Evolutionary conservation across 1,284 basidiomycete genomes (phyloP).

Genomic region (Anthracocystis walkeri): DNA sequence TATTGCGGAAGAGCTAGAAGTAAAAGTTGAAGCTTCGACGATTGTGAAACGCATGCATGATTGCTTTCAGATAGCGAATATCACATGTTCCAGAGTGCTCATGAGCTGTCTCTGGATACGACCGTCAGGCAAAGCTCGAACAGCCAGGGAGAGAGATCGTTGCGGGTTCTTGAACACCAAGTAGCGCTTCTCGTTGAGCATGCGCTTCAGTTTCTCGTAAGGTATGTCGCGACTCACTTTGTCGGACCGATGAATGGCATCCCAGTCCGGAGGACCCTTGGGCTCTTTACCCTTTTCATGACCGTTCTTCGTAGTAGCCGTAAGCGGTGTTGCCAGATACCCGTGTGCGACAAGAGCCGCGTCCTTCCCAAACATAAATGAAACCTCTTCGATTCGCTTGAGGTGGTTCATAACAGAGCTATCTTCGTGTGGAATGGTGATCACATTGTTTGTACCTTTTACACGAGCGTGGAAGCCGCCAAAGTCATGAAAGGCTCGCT

Average conservation of each 20-base stretch:
- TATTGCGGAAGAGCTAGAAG: too few species aligned
- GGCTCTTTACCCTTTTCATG: not conserved
- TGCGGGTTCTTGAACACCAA: not conserved
- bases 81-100: not conserved
- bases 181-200: not conserved
- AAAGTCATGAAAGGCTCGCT: constrained; percentile 5
- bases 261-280: not conserved
- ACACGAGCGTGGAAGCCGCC: constrained; percentile 13
- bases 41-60: too few species aligned
- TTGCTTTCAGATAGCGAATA: too few species aligned
- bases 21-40: too few species aligned
- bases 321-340: too few species aligned
- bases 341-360: too few species aligned
- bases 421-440: too few species aligned
- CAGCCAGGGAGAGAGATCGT: not conserved
- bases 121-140: constrained; percentile 3
- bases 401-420: too few species aligned
- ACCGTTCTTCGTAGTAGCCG: not conserved
- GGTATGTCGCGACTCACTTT: not conserved
- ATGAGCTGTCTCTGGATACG: constrained; percentile 5
- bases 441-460: too few species aligned
- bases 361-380: too few species aligned
- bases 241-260: not conserved
- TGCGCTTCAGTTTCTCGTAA: not conserved
- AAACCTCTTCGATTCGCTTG: too few species aligned